phyloP scores from a whole-genome alignment of 495 filamentous ascomycete species.

The Neurospora hispaniola region DNA sequence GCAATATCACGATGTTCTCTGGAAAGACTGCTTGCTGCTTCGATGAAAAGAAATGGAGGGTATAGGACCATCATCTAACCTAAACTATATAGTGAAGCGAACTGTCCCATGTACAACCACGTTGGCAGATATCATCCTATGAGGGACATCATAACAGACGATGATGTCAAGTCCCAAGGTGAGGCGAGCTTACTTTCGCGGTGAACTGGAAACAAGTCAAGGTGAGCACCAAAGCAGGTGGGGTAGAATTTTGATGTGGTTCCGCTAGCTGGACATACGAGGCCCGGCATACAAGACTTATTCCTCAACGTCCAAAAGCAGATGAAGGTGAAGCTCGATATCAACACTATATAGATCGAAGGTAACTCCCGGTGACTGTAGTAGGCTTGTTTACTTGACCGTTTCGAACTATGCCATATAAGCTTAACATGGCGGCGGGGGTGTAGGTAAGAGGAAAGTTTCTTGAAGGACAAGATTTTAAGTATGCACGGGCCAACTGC shows the following conservation, averaged over 20 bases:
- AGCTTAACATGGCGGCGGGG: not conserved
- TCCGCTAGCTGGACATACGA: not conserved
- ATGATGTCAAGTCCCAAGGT: not conserved
- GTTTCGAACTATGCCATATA: not conserved
- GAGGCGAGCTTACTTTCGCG: not conserved
- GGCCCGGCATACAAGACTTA: not conserved
- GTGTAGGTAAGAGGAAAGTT: not conserved
- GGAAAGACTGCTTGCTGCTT: too few species aligned
- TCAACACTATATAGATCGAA: not conserved
- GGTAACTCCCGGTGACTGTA: not conserved
- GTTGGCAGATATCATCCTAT: not conserved
- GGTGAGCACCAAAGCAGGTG: constrained; percentile 13
- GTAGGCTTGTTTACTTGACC: not conserved
- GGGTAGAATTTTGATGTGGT: constrained; percentile 18
- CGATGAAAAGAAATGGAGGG: not conserved
- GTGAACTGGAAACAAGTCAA: not conserved
- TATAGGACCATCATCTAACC: not conserved
- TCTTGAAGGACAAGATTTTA: not conserved
- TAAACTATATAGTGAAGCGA: not conserved
- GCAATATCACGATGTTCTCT: not conserved
- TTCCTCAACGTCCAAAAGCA: not conserved
- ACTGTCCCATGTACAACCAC: not conserved
- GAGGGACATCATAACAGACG: not conserved
- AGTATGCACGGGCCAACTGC: not conserved
- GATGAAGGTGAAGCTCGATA: not conserved